Base-by-base conservation (phyloP, 179 eudicot species). In the Gypsophila paniculata region DNA sequence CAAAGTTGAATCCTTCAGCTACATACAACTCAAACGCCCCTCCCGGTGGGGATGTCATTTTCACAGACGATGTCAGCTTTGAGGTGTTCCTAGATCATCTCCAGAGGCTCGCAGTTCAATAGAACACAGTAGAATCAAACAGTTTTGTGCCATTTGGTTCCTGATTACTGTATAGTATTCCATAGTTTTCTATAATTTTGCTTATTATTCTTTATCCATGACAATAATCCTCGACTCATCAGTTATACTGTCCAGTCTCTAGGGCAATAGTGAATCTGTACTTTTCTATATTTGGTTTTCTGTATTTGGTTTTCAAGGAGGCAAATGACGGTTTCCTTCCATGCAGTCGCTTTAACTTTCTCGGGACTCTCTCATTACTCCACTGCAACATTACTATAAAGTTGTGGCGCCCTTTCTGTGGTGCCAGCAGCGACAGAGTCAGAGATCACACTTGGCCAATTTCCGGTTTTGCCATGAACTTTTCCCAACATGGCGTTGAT, bases 21-120 rank as follows among this genome's bases (percentile, higher is more conserved):
- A 94, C 97, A 65, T 90, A 94, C 85, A 94, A 87, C 72, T 84
- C 92, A 11, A 89, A 85, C 53, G 76, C 83, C 68, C 88, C 91
- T 66, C 85, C 96, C 13, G 96, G 95, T 18, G 95, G 92, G 21
- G 99, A 94, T 79, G 75, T 91, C 77, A 82, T 94, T 17, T 94
- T 91, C 77, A 89, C 99, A 5, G 99, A 94, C 75, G 99, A 94
- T 77, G 97, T 91, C 72, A 88, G 97, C 84, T 89, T 89, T 78
- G 94, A 89, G 81, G 90, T 90, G 54, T 94, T 94, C 85, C 74
- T 86, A 52, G 90, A 89, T 85, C 98, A 93, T 75, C 93, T 93
- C 39, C 98, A 89, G 81, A 84, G 96, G 80, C 84, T 93, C 81
- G 90, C 88, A 32, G 96, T 91, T 69, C 91, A 89, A 82, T 89